Base-by-base conservation (phyloP, 352 stramenopile species). In the Phytophthora fragariaefolia region DNA sequence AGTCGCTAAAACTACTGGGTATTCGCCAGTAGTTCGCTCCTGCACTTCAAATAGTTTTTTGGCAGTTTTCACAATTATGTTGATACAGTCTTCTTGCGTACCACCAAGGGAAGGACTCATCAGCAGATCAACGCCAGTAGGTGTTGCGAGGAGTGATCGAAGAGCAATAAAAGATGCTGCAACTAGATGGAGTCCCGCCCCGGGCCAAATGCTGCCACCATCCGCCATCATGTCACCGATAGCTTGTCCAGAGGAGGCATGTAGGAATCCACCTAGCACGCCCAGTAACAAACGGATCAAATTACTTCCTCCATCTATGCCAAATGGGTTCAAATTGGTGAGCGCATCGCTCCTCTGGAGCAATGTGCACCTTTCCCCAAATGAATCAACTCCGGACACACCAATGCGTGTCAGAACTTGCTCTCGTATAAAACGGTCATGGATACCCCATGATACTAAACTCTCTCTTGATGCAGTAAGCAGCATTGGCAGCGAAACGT, bases 41-140 rank as follows among this genome's bases (percentile, higher is more conserved):
- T 84, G 69, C 17, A 77, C 63, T 20, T 90, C 84, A 53, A 91
- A 90, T 3, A 91, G 40, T 47, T 90, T 91, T 32, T 80, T 83
- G 3, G 80, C 64, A 32, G 71, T 84, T 50, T 80, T 79, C 7
- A 89, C 46, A 47, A 92, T 71, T 18, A 89, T 27, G 13, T 68
- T 69, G n/a, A 91, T 67, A 26, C 84, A 90, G 13, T 89, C 82
- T 47, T 89, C 76, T 18, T 47, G 76, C 18, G 66, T 68, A n/a
- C 76, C 74, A 51, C 69, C 63, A 38, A 90, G 61, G 9, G 81
- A 78, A 12, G 53, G 36, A 18, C 76, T 66, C 53, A 90, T 75
- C 27, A 90, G 62, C 23, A 90, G 34, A 24, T 79, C 63, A 6
- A 89, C 71, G 45, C 72, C 73, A 20, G 64, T 49, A 18, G 73